Evolutionary conservation across 768 basidiomycete genomes (phyloP), one percentile per base, ranked within the genome.

Genomic region (Dioszegia hungarica): DNA sequence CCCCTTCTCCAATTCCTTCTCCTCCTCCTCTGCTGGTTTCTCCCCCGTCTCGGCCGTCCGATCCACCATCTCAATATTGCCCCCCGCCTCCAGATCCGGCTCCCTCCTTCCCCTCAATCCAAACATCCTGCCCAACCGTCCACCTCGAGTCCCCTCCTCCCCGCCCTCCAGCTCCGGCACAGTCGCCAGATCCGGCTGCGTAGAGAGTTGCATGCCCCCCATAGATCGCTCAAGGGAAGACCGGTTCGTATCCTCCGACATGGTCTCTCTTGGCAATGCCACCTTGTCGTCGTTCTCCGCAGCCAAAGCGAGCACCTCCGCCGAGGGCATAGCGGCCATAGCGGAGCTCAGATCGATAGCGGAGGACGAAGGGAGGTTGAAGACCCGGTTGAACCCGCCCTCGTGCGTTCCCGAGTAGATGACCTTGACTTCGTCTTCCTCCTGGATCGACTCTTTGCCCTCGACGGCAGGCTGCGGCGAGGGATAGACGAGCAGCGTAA

Each of bases 351-450:
- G 79, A 68, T 93, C 92, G 17, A 97, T 77, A 28, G 86, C 81
- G 9, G 88, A 86, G 10, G 85, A 87, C 50, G 90, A 84, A 41
- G 88, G 87, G 0, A 93, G 76, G 33, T 81, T 85, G 41, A 94
- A 83, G 5, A 80, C 60, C 63, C 83, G 84, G 2, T 83, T 86
- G 67, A 94, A 97, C 0, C 92, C 92, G 24, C 92, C 92, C 1
- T 88, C 84, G 11, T 86, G 83, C 40, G 86, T 80, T 15, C 80
- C 78, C 57, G 85, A 82, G 64, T 84, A 87, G 9, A 88, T 81
- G 0, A 82, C 38, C 46, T 62, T 61, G 9, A 81, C 74, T 61
- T 75, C 77, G 58, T 77, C 77, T 44, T 78, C 76, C 36, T 84
- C 83, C 6, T 83, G 84, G 59, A 87, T 84, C 28, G 81, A 79